Evolutionary conservation across 208 protist species (phyloP).

Genomic region (Plasmodiophora brassicae): DNA sequence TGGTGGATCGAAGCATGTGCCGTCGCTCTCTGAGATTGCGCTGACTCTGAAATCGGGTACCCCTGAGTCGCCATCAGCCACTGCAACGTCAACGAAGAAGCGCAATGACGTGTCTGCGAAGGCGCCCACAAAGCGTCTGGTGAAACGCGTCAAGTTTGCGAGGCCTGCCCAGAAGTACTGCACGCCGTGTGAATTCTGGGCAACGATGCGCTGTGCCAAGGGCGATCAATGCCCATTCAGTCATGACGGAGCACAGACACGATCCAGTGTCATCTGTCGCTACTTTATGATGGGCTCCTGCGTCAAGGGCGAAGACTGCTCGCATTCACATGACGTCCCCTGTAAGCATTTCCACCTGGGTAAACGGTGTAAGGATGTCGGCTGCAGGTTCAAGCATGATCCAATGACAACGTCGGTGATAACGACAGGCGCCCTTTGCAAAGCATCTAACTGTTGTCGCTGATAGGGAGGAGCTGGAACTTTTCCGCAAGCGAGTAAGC

Average conservation of each 20-base stretch:
- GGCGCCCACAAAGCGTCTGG: no score
- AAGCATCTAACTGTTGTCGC: no score
- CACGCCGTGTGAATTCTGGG: conserved; percentile 18
- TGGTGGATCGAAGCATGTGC: no score
- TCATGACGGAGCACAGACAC: background rate
- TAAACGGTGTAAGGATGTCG: background rate
- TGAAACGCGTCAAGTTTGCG: no score
- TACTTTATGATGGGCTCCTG: conserved; percentile 27
- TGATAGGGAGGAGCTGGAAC: background rate
- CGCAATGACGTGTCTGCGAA: no score
- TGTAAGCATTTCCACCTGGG: conserved; percentile 9
- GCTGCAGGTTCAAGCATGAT: background rate
- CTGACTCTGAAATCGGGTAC: no score
- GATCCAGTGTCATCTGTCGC: background rate
- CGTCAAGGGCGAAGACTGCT: background rate
- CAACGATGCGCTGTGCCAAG: background rate
- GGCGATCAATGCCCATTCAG: conserved; percentile 16
- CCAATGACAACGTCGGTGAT: background rate
- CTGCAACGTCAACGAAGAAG: no score
- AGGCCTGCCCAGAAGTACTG: background rate
- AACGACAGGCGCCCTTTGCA: background rate
- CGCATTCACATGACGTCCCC: conserved; percentile 2
- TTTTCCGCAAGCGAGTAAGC: background rate
- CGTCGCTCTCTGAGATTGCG: no score
- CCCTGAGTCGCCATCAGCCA: no score